Base-by-base conservation (phyloP, 1,139 yeast species). In the Nadsonia starkeyi-henricii region DNA sequence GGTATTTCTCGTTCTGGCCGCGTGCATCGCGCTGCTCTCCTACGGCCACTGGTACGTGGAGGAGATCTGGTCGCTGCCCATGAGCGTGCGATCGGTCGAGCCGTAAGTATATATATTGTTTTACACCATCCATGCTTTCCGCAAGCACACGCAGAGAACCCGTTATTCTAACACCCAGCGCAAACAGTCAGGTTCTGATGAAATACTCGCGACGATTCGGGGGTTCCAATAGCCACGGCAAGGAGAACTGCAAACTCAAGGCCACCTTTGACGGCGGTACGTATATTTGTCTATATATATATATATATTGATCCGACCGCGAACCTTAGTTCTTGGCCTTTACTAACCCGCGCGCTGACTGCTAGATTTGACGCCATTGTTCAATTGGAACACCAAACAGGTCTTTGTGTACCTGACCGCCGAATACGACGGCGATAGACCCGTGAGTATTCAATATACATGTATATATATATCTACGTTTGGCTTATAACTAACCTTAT, bases 331-430 rank as follows among this genome's bases (percentile, higher is more conserved):
- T n/a, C n/a, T n/a, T n/a, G n/a, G n/a, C n/a, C n/a, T n/a, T n/a
- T 23, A 20, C 41, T 12, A 18, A 2, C n/a, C 7, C 18, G 19
- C 1, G 15, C 3, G 28, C 41, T 50, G 37, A 46, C 47, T 9
- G 75, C 9, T 23, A 2, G 86, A 81, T 57, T 63, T 91, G 57
- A 63, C 83, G 1, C 79, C 88, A 1, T 71, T 91, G 50, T 89
- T 89, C 74, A 88, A 85, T 64, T 91, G 97, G 96, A 91, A 91
- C 66, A 91, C 98, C 13, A 91, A 91, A 61, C 98, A 91, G 64
- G 78, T 91, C 20, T 89, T 91, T 62, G 84, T 83, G 3, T 91
- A 89, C 59, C 71, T 91, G 53, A 85, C 95, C 1, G 96, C 95
- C 1, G 93, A 86, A 59, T 88, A 89, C 60, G 79, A 81, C 13